phyloP scores from a whole-genome alignment of 495 filamentous ascomycete species.

The Parathielavia hyrcaniae region DNA sequence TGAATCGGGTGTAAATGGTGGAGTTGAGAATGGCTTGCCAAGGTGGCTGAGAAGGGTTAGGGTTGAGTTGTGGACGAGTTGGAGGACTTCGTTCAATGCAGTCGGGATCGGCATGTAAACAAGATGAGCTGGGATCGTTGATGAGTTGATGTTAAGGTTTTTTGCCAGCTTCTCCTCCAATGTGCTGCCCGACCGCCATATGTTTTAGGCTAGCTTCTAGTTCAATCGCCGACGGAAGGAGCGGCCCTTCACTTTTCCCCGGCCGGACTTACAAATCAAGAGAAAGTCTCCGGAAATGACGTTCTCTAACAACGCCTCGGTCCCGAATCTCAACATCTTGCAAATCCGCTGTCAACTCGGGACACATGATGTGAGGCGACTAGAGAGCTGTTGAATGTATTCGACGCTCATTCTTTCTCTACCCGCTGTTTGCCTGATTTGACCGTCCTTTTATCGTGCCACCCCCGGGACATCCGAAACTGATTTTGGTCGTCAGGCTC shows the following conservation, averaged over 20 bases:
- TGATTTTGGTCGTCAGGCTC: not conserved
- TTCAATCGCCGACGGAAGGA: not conserved
- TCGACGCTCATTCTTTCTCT: not conserved
- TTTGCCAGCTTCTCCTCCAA: not conserved
- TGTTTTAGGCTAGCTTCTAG: not conserved
- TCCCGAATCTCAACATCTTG: not conserved
- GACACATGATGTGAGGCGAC: not conserved
- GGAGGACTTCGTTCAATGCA: no score
- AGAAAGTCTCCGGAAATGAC: constrained; percentile 6
- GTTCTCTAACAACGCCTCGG: not conserved
- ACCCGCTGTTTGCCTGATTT: not conserved
- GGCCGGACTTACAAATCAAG: constrained; percentile 11
- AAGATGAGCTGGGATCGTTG: no score
- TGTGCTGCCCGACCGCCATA: not conserved
- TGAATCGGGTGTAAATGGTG: not conserved
- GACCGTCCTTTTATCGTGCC: not conserved
- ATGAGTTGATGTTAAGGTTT: no score
- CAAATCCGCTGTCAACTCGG: not conserved
- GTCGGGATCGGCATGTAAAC: no score
- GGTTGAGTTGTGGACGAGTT: not conserved
- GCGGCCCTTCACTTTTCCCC: not conserved
- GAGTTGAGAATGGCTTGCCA: not conserved
- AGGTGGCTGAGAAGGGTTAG: not conserved
- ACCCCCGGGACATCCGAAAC: not conserved
- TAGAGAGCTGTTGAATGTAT: not conserved